Base-by-base conservation (phyloP, 768 basidiomycete genomes). In the Tricholoma sp. region DNA sequence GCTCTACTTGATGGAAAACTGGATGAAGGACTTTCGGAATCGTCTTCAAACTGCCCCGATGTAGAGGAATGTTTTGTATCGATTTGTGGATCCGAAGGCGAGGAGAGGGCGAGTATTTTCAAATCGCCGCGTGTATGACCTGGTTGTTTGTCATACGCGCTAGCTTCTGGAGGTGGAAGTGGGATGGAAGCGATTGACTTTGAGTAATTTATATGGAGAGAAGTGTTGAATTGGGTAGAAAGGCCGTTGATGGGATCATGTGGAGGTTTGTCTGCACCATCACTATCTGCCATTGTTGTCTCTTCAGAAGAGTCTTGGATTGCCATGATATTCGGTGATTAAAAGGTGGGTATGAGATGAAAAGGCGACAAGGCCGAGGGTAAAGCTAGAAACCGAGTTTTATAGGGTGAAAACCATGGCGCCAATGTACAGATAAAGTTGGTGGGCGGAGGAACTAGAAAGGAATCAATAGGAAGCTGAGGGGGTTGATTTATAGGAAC, bases 201-300 rank as follows among this genome's bases (percentile, higher is more conserved):
- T 50, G 63, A 41, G 18, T 65, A 53, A 15, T 59, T 59, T 33
- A 65, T 56, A 51, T 66, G 62, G 55, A 61, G 66, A 60, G 56
- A 57, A 53, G 66, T 58, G 55, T 65, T 59, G 41, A 70, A 52
- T 53, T 67, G 65, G 54, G 59, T 65, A 20, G 69, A 65, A 55
- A 64, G 67, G 53, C 57, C 57, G 32, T 55, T 55, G 34, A 59
- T 57, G 53, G 55, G 50, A 13, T 54, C 66, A 67, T 76, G 76
- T 61, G 82, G 79, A 28, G 83, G 82, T 73, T 81, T 83, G 69
- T 86, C 85, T 64, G 82, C 73, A 55, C 78, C 72, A 65, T 86
- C 85, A 56, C 77, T 75, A 59, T 85, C 84, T 51, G 77, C 68
- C 62, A 78, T 77, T 28, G 80, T 64, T 37, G 81, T 70, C 59